phyloP scores from a whole-genome alignment of 139 green algal species.

The Parachlorella kessleri region DNA sequence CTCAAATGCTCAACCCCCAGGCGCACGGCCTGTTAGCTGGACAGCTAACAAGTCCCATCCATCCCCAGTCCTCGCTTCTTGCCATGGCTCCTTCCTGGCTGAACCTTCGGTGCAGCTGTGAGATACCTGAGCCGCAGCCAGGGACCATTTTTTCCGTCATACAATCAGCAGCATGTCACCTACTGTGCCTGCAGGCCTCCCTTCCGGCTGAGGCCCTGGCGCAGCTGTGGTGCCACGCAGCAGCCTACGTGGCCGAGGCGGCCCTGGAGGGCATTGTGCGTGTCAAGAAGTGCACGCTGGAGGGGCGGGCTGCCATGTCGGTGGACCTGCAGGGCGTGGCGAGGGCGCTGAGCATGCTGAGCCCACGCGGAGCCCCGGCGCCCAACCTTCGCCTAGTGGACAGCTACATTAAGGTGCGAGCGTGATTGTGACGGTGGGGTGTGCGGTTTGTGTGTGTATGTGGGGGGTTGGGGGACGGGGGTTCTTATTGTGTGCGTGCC shows the following conservation, averaged over 20 bases:
- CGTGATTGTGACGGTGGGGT: not conserved
- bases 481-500: too few relatives aligned
- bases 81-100: too few relatives aligned
- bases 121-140: too few relatives aligned
- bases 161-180: too few relatives aligned
- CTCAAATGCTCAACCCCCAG: too few relatives aligned
- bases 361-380: not conserved
- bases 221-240: conserved; percentile 61
- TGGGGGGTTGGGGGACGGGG: too few relatives aligned
- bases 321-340: conserved; percentile 55
- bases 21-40: too few relatives aligned
- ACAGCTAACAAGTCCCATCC: too few relatives aligned
- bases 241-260: conserved; percentile 45
- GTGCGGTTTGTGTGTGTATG: too few relatives aligned
- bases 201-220: not conserved
- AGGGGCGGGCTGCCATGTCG: conserved; percentile 69
- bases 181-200: conserved; percentile 14
- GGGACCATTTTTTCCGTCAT: too few relatives aligned
- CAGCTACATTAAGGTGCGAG: conserved; percentile 66
- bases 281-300: conserved; percentile 60
- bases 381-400: conserved; percentile 50
- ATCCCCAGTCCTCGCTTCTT: too few relatives aligned
- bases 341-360: conserved; percentile 20
- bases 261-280: conserved; percentile 60
- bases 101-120: too few relatives aligned